Conservation (phyloP, 1,284 basidiomycete species). For the Austropuccinia psidii region DNA sequence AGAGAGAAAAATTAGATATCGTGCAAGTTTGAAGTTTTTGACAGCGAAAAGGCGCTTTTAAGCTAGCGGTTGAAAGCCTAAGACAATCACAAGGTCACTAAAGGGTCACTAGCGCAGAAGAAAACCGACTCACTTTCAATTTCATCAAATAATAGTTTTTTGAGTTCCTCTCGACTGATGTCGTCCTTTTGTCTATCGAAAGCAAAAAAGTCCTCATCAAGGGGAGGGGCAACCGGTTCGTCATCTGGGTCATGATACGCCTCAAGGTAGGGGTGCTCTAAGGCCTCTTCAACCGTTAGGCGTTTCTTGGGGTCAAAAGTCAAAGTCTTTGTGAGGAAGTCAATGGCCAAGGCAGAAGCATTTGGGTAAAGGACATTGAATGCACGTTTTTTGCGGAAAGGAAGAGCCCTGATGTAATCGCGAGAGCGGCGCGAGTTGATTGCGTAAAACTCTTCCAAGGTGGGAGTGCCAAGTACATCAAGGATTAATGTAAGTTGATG, state of each 20-base stretch:
- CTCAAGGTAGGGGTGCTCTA: conserved; percentile 82
- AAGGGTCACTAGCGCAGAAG: too few relatives aligned
- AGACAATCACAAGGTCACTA: too few relatives aligned
- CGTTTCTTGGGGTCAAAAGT: conserved; percentile 80
- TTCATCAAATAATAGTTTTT: conserved; percentile 45
- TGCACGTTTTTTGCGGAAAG: conserved; percentile 69
- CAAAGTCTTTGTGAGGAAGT: conserved; percentile 76
- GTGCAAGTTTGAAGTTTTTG: too few relatives aligned
- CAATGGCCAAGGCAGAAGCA: conserved; percentile 72
- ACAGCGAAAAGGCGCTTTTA: too few relatives aligned
- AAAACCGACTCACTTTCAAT: conserved; percentile 15
- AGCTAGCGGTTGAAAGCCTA: too few relatives aligned
- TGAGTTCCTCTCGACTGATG: conserved; percentile 74
- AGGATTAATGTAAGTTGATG: conserved; percentile 85
- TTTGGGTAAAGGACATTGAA: conserved; percentile 77
- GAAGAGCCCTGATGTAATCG: conserved; percentile 71
- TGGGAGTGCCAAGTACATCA: conserved; percentile 85
- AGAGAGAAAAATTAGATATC: too few relatives aligned
- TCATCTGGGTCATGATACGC: conserved; percentile 56
- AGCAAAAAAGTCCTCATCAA: conserved; percentile 85
- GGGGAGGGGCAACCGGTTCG: conserved; percentile 79
- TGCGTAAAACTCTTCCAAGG: conserved; percentile 80
- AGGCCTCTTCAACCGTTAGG: conserved; percentile 80
- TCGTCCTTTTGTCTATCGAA: conserved; percentile 92
- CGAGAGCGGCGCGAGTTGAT: conserved; percentile 76